Evolutionary conservation across 73 alveolate genomes (phyloP), one percentile per base, ranked within the genome.

Genomic region (Strombidium stylifer): DNA sequence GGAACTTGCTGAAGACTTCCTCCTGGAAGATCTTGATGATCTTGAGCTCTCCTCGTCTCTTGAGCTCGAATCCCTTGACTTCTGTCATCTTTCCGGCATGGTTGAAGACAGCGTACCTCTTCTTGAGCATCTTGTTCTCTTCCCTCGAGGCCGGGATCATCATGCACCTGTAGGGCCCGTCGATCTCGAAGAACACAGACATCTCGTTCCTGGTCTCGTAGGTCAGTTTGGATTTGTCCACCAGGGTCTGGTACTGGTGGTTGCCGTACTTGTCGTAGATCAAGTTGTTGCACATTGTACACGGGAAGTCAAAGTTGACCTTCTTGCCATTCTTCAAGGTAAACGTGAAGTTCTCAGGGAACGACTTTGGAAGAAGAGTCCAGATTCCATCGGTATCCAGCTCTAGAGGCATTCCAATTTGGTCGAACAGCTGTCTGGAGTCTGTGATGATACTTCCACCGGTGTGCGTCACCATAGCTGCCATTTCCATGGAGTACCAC

Each of bases 401-500:
- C 85, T 97, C 99, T 60, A 97, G 72, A n/a, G 99, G 99, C 46
- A 87, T 81, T 53, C 99, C 99, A 35, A 97, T 84, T 60, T 90
- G 81, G 65, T 97, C 99, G 15, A 92, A 84, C 50, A 94, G 84
- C 36, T 82, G 77, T 77, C 98, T 93, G 23, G 99, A 96, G 70
- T 93, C 97, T 15, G 97, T 90, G 54, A 97, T 97, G 61, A 97
- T 93, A 67, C 90, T 86, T 31, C 99, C 94, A 15, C 99, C 99
- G 39, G 96, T 93, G 81, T 97, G 98, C 8, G 99, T 97, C 52
- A 96, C 99, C 97, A 97, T 96, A 35, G 99, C 99, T n/a, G 99
- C 99, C 99, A 96, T 97, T 80, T 94, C 98, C 99, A 97, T 97
- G 2, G 99, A 96, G 72, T 93, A 96, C 99, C 99, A 97, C 41